Evolutionary conservation across 1,284 basidiomycete species (phyloP).

Genomic region (Ustilago xerochloae): DNA sequence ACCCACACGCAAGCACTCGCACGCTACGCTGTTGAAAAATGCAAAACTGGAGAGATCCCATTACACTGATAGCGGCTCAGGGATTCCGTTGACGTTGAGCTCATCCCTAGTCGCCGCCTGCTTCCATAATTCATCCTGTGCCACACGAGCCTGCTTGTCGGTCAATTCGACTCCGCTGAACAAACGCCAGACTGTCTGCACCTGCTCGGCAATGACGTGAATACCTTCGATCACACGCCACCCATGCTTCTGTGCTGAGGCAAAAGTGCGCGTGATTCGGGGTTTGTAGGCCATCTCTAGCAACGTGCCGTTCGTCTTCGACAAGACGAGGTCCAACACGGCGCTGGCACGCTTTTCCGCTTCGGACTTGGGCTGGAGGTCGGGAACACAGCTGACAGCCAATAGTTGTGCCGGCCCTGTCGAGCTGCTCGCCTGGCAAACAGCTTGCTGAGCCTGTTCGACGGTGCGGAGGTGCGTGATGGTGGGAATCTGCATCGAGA

Average conservation of each 20-base stretch:
- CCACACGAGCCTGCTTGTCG: background rate
- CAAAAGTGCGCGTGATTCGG: conserved; percentile 12
- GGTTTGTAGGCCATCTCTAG: conserved; percentile 16
- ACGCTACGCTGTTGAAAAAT: no score
- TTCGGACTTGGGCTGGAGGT: conserved; percentile 11
- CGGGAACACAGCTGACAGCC: conserved; percentile 11
- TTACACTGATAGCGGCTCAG: conserved; percentile 4
- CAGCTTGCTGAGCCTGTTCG: conserved; percentile 2
- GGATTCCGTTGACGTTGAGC: conserved; percentile 13
- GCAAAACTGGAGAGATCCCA: no score
- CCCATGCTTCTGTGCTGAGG: background rate
- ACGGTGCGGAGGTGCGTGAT: conserved; percentile 10
- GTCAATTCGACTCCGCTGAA: conserved; percentile 5
- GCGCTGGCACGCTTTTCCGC: conserved; percentile 9
- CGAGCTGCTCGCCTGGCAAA: background rate
- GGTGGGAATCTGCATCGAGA: conserved; percentile 6
- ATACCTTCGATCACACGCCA: conserved; percentile 16
- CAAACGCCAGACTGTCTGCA: conserved; percentile 13
- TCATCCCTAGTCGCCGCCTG: conserved; percentile 5
- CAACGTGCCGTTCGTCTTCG: conserved; percentile 1
- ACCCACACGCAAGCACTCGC: background rate
- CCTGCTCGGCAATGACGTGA: conserved; percentile 11
- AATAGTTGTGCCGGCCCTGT: background rate
- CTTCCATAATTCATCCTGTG: conserved; percentile 11
- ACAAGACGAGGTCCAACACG: conserved; percentile 3